Percentiles rank a stretch among this genome's conserved stretches.
phyloP scores from a whole-genome alignment of 1,139 yeast species.

The Pichia sp. region DNA sequence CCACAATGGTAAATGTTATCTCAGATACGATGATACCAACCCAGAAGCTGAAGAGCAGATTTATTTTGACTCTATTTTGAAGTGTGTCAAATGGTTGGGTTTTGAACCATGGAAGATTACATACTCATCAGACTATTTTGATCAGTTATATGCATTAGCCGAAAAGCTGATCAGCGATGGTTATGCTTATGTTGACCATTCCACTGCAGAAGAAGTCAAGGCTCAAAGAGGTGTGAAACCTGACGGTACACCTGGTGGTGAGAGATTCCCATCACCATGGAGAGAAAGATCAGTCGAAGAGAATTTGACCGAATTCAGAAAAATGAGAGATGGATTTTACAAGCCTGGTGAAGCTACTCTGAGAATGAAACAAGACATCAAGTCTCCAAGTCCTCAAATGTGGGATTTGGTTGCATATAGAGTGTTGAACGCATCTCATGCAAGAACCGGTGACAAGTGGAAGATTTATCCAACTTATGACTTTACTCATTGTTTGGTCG shows the following conservation, averaged over 20 bases:
- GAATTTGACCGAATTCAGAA: constrained; percentile 72
- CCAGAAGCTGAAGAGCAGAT: constrained; percentile 98
- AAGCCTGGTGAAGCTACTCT: constrained; percentile 87
- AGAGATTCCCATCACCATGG: constrained; percentile 74
- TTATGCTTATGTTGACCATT: constrained; percentile 86
- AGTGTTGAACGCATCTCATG: constrained; percentile 85
- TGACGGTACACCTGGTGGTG: constrained; percentile 92
- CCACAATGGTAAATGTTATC: constrained; percentile 78
- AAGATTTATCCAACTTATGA: constrained; percentile 97
- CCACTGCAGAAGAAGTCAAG: constrained; percentile 88
- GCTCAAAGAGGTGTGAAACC: constrained; percentile 82
- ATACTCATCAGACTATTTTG: constrained; percentile 93
- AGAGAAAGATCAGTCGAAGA: constrained; percentile 64
- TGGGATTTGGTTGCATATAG: constrained; percentile 99
- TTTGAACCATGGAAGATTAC: constrained; percentile 90
- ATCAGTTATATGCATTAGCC: constrained; percentile 78
- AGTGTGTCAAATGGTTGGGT: constrained; percentile 89
- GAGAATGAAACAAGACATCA: constrained; percentile 93
- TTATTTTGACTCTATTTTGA: constrained; percentile 74
- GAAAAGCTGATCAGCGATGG: constrained; percentile 63
- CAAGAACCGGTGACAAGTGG: constrained; percentile 96
- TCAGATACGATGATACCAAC: constrained; percentile 95
- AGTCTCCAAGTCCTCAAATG: constrained; percentile 97
- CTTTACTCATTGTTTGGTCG: constrained; percentile 97
- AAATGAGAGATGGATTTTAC: constrained; percentile 85